These are phyloP conservation scores for Kluyveromyces lactis DNA, from an alignment of 805 yeast species.

Conservation along the genomic window DNA sequence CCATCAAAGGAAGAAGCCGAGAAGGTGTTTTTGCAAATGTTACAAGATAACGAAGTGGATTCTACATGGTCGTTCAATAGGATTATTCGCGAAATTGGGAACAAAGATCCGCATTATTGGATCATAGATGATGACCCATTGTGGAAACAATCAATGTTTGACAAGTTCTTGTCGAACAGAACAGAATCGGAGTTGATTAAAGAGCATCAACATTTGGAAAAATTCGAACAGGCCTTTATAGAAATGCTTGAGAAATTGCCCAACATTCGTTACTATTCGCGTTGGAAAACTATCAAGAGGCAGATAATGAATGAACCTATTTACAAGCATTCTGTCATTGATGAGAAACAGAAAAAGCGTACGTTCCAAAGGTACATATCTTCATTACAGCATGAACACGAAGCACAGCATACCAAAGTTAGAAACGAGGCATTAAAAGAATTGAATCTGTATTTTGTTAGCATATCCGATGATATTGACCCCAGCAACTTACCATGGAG, in stretches of 20 bases:
- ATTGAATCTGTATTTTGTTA: slow-evolving; percentile 41
- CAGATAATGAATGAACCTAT: slow-evolving; percentile 57
- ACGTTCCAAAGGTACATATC: slow-evolving; percentile 46
- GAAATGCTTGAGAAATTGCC: slow-evolving; percentile 37
- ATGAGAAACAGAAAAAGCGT: slow-evolving; percentile 47
- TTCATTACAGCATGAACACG: slow-evolving; percentile 28
- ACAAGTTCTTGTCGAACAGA: slow-evolving; percentile 49
- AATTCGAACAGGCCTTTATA: slow-evolving; percentile 47
- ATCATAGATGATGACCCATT: slow-evolving; percentile 47
- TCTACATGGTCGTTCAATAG: slow-evolving; percentile 67
- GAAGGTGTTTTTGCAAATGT: slow-evolving; percentile 41
- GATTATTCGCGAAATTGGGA: slow-evolving; percentile 47
- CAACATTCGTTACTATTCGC: slow-evolving; percentile 44
- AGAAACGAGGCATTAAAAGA: slow-evolving; percentile 45
- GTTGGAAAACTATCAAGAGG: slow-evolving; percentile 56
- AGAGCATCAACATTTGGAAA: slow-evolving; percentile 44
- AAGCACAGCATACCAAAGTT: slow-evolving; percentile 17
- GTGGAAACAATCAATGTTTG: slow-evolving; percentile 52
- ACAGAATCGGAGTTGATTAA: slow-evolving; percentile 43
- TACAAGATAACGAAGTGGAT: slow-evolving; percentile 51
- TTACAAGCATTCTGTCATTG: slow-evolving; percentile 49
- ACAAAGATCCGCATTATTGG: slow-evolving; percentile 62
- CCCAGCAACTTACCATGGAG: slow-evolving; percentile 20
- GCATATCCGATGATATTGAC: slow-evolving; percentile 15
- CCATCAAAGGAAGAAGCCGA: slow-evolving; percentile 33